Conservation (phyloP, 805 yeast species). For the Teunomyces kruisii region DNA sequence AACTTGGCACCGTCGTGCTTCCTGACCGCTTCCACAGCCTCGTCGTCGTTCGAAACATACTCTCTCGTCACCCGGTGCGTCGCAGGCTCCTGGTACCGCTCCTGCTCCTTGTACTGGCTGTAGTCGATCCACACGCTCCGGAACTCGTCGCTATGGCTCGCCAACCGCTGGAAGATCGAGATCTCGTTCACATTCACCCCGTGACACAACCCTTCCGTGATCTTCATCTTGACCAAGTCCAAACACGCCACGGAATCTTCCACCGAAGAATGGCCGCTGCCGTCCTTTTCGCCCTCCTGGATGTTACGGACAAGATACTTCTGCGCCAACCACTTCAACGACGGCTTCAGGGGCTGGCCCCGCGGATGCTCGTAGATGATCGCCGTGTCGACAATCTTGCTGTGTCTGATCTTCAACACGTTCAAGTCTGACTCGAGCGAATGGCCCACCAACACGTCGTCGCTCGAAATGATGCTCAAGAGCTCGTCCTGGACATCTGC, state of each 20-base stretch:
- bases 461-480: slow-evolving; percentile 43
- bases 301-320: slow-evolving; percentile 56
- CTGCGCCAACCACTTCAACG: slow-evolving; percentile 68
- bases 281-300: slow-evolving; percentile 60
- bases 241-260: slow-evolving; percentile 84
- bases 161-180: slow-evolving; percentile 14
- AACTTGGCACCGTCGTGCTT: slow-evolving; percentile 25
- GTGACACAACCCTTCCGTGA: slow-evolving; percentile 62
- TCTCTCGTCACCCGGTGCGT: slow-evolving; percentile 22
- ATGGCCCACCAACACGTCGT: slow-evolving; percentile 82
- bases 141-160: slow-evolving; percentile 6
- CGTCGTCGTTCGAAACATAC: slow-evolving; percentile 59
- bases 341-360: slow-evolving; percentile 80
- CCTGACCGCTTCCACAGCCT: slow-evolving; percentile 33
- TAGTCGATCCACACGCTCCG: slow-evolving; percentile 26
- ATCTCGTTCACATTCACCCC: slow-evolving; percentile 46
- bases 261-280: slow-evolving; percentile 73
- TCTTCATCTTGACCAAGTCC: slow-evolving; percentile 69
- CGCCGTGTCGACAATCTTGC: slow-evolving; percentile 77
- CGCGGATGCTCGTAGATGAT: slow-evolving; percentile 72
- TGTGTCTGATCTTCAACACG: slow-evolving; percentile 71
- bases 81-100: slow-evolving; percentile 14
- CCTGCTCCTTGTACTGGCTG: slow-evolving; percentile 18
- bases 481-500: slow-evolving; percentile 66
- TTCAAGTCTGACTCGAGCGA: slow-evolving; percentile 81